Conservation (phyloP, 139 green algal species). For the Chlamydomonas sphaeroides region DNA sequence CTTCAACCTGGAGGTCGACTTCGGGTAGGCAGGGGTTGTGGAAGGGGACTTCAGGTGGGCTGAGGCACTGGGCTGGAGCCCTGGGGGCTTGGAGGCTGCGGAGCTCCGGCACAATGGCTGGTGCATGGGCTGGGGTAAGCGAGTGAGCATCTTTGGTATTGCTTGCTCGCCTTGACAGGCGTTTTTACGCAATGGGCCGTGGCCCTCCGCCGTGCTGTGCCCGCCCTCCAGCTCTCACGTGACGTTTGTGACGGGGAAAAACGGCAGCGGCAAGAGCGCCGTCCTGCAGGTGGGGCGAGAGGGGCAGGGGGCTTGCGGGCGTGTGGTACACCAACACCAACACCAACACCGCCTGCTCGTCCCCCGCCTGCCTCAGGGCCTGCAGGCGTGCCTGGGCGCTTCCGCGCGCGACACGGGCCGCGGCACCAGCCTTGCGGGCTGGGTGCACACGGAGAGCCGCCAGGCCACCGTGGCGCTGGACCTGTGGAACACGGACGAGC, state of each 20-base stretch:
- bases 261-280: slow-evolving; percentile 81
- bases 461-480: slow-evolving; percentile 55
- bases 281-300: slow-evolving; percentile 55
- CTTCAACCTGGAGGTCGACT: slow-evolving; percentile 71
- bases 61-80: too few relatives aligned
- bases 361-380: too few relatives aligned
- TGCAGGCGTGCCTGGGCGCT: slow-evolving; percentile 76
- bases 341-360: too few relatives aligned
- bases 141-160: too few relatives aligned
- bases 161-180: too few relatives aligned
- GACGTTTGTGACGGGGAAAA: slow-evolving; percentile 77
- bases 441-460: slow-evolving; percentile 1
- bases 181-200: too few relatives aligned
- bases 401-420: slow-evolving; percentile 69
- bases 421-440: slow-evolving; percentile 34
- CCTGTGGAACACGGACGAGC: slow-evolving; percentile 68
- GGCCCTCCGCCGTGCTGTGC: too few relatives aligned
- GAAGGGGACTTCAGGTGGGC: neutral
- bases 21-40: slow-evolving; percentile 55
- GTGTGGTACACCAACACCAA: too few relatives aligned
- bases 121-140: too few relatives aligned
- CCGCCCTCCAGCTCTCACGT: slow-evolving; percentile 74
- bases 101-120: too few relatives aligned
- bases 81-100: too few relatives aligned
- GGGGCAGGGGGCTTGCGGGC: too few relatives aligned